Base-by-base conservation (phyloP, 192 early-diverging fungal genomes). In the Umbelopsis ramanniana region DNA sequence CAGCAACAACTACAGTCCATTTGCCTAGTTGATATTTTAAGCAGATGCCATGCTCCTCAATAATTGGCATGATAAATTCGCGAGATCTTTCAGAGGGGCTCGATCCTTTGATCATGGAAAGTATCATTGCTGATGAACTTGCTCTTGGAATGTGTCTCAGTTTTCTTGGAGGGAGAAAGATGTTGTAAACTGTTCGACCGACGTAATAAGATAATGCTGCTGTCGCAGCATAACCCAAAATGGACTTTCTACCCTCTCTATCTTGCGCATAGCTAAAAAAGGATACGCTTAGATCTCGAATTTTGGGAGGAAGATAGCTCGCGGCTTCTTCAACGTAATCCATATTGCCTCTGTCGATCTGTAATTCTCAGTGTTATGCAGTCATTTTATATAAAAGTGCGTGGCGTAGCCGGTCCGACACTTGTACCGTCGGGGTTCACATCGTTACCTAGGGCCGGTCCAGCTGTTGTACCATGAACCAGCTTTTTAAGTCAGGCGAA, bases 161-260 rank as follows among this genome's bases (percentile, higher is more conserved):
- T 35, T 37, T 29, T 37, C 35, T 63, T 14, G 57, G 57, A 63
- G 57, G 57, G 17, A 37, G 11, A 63, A 63, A 63, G 3, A 63
- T 29, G 11, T n/a, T 63, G 19, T 63, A 63, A 38, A 63, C 57
- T 2, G 1, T 63, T 3, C 29, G 26, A 12, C 29, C 57, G 35
- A 63, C 4, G 26, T 63, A 63, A 37, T 63, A 63, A 29, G 57
- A 17, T 63, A 63, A 19, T 6, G 57, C 57, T 26, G 12, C 57
- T 63, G 57, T 26, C 8, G 33, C 33, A 14, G 33, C 57, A 63
- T 63, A 63, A 35, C 57, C 57, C 57, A 63, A 63, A 37, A 63
- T 63, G 33, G 57, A 35, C 15, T 29, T 63, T 29, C 57, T 22
- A 63, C 35, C 35, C 12, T 63, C 29, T 63, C 14, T 29, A 6